phyloP scores from a whole-genome alignment of 805 yeast species.

The Hanseniaspora pseudoguilliermondii region DNA sequence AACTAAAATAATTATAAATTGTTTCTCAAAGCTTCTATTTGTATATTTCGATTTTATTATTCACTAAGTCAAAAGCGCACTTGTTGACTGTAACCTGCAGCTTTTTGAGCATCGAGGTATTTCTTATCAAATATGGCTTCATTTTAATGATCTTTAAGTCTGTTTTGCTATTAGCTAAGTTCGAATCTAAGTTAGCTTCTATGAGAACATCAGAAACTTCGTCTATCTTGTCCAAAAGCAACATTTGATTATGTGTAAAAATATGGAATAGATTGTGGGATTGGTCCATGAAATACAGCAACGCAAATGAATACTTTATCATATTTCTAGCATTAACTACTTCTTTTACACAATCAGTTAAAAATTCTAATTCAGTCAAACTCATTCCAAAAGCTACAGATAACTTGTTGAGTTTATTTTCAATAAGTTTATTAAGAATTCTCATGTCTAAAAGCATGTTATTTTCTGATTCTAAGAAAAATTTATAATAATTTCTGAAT shows the following conservation, averaged over 20 bases:
- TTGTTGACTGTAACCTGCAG: background rate
- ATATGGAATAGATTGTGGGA: conserved; percentile 43
- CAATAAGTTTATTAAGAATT: conserved; percentile 45
- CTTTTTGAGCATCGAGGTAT: conserved; percentile 1
- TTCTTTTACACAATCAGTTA: conserved; percentile 56
- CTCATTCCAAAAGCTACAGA: conserved; percentile 56
- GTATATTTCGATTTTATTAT: conserved; percentile 2
- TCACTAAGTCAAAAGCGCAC: conserved; percentile 2
- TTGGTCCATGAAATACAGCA: conserved; percentile 51
- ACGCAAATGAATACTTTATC: conserved; percentile 82
- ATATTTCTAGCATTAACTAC: conserved; percentile 59
- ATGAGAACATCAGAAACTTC: conserved; percentile 49
- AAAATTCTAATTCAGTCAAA: conserved; percentile 80
- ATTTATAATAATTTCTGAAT: conserved; percentile 62
- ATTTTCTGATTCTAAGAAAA: conserved; percentile 62
- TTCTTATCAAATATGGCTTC: conserved; percentile 2
- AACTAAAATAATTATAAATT: too few species aligned
- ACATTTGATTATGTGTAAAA: conserved; percentile 59
- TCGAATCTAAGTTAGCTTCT: conserved; percentile 28
- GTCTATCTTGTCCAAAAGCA: conserved; percentile 54
- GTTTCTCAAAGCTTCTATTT: background rate
- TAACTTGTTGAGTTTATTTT: conserved; percentile 46
- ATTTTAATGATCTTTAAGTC: background rate
- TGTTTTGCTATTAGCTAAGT: conserved; percentile 28
- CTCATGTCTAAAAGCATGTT: conserved; percentile 62